phyloP scores from a whole-genome alignment of 164 flowering plant genomes.

The Hamamelis virginiana region DNA sequence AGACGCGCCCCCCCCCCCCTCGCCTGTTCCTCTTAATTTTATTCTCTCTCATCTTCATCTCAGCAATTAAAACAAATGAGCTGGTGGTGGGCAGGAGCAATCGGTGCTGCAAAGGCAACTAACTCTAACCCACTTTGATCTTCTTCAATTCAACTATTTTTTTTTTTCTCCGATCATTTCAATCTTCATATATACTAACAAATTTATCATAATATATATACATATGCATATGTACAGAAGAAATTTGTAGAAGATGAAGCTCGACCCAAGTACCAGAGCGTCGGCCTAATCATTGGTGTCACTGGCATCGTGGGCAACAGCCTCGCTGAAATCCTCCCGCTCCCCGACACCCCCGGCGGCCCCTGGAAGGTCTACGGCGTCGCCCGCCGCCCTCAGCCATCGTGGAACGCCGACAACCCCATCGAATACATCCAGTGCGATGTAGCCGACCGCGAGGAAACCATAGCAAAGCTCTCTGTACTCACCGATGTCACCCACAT shows the following conservation, averaged over 20 bases:
- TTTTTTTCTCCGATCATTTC: not conserved
- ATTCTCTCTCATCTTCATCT: not conserved
- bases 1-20: too few species aligned
- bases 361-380: constrained; percentile 43
- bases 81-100: constrained; percentile 29
- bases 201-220: too few species aligned
- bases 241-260: constrained; percentile 1
- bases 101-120: constrained; percentile 28
- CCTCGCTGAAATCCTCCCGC: constrained; percentile 37
- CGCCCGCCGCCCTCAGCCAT: constrained; percentile 26
- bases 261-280: constrained; percentile 15
- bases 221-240: too few species aligned
- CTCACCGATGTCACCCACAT: constrained; percentile 29
- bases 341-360: constrained; percentile 37
- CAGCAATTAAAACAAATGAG: constrained; percentile 10
- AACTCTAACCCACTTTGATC: not conserved
- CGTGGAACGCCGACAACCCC: constrained; percentile 16
- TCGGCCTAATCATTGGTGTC: constrained; percentile 30
- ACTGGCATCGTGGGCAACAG: constrained; percentile 30
- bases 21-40: too few species aligned
- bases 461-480: constrained; percentile 7
- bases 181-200: not conserved
- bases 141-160: not conserved
- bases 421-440: constrained; percentile 24
- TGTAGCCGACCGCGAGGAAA: constrained; percentile 9